Evolutionary conservation across 495 filamentous ascomycete genomes (phyloP), one percentile per base, ranked within the genome.

Genomic region (Trichodelitschia bisporula): DNA sequence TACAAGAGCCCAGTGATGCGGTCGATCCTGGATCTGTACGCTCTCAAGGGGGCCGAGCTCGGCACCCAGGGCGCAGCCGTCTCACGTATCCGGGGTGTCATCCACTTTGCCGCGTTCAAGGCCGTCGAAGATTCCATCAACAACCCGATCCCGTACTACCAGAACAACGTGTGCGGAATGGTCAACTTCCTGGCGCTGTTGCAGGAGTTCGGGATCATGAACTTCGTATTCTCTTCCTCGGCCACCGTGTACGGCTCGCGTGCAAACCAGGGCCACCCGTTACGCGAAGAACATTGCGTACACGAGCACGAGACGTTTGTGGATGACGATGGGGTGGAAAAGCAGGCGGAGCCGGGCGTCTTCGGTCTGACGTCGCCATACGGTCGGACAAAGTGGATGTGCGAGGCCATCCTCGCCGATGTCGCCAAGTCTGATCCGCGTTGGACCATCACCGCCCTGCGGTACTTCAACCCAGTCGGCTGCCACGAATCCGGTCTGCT

Each of bases 381-480:
- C 37, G 67, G 67, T 12, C 59, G 67, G 28, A 66, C 67, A 3
- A 72, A 72, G 43, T 72, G 62, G 55, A 66, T 72, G 37, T 61
- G 59, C 37, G 68, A 73, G 36, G 60, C 62, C 10, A 71, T 73
- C 30, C 49, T 73, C n/a, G 59, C 62, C 9, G 68, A 73, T 39
- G 42, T 67, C 14, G 64, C 65, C 9, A 48, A 46, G 13, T 55
- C 68, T 3, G 59, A 70, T 44, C 56, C 66, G 4, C 55, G 56
- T 26, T 71, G 64, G 66, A 59, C 55, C 8, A 63, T 69, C 36
- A 61, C 68, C 15, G 61, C 64, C 12, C 54, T 74, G 9, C 56
- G 69, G 12, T 74, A 74, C 41, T 74, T 74, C 54, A 74, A 72
- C 35, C 69, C 69, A 3, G 61, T 70, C 18, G 68, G 69, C 3